Base-by-base conservation (phyloP, 495 filamentous ascomycete species). In the Hypoxylon trugodes region DNA sequence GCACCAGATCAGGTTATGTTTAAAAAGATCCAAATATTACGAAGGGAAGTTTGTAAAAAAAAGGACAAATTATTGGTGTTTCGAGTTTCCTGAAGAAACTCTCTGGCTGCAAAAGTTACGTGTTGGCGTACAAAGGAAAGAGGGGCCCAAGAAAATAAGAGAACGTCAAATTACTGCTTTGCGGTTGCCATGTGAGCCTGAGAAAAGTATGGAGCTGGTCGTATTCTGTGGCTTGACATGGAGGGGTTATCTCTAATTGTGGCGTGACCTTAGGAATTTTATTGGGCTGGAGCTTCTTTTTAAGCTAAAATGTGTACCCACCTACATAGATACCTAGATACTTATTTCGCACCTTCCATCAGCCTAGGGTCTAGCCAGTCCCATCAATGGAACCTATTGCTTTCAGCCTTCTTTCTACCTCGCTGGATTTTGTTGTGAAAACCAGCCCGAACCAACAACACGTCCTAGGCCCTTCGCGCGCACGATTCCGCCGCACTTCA, bases 161-260 rank as follows among this genome's bases (percentile, higher is more conserved):
- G 40, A 54, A 54, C 38, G 22, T 56, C 36, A 51, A 50, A 47
- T 61, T 49, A 56, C 41, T 52, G 65, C 55, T 59, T 15, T 59
- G 43, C 54, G 54, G 59, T 68, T 68, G 65, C 65, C 60, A 68
- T 68, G 65, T 68, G 65, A 68, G 65, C 60, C 65, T 68, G 43
- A 68, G n/a, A n/a, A n/a, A 28, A 48, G 42, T 54, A 61, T 69
- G 49, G 61, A 65, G 51, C 60, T 57, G 45, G 9, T 22, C 32
- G 15, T 32, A 13, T 25, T 48, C 5, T 68, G 63, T 59, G 62
- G 62, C 62, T 66, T 55, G 54, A 52, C 10, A 47, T 67, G 59
- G 62, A 61, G 67, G 62, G 67, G 62, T 60, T 13, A 18, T 36
- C 13, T 7, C 36, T 30, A 46, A 49, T 30, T 25, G 50, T 32